These are phyloP conservation scores for Pyronema omphalodes DNA, from an alignment of 495 filamentous ascomycete species.

Conservation along the genomic window DNA sequence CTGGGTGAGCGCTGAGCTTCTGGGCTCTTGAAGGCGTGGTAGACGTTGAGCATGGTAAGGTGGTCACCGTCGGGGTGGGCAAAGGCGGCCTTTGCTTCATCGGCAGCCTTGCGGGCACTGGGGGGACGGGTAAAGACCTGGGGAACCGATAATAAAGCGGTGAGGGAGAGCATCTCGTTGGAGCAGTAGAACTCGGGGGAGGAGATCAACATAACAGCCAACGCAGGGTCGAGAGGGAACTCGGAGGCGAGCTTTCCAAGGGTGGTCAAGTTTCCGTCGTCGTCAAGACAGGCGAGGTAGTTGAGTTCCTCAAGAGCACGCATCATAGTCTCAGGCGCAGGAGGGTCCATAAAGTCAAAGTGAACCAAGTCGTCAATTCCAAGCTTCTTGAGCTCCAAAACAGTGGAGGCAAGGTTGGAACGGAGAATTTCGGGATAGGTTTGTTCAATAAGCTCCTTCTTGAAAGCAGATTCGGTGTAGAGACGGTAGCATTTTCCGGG, in stretches of 20 bases:
- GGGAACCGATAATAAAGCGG: conserved; percentile 81
- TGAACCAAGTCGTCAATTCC: conserved; percentile 92
- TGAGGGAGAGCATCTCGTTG: conserved; percentile 92
- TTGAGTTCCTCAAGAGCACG: conserved; percentile 94
- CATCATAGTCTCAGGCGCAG: conserved; percentile 97
- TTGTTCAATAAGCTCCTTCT: conserved; percentile 92
- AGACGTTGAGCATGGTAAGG: conserved; percentile 89
- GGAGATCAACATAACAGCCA: conserved; percentile 95
- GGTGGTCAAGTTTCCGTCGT: conserved; percentile 76
- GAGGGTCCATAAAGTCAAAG: conserved; percentile 97
- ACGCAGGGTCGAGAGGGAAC: conserved; percentile 84
- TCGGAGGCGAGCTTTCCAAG: conserved; percentile 81
- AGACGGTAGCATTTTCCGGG: conserved; percentile 96
- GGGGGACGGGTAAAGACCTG: conserved; percentile 85
- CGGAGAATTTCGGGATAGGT: conserved; percentile 91
- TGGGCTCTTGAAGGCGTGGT: conserved; percentile 80
- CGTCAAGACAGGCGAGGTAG: conserved; percentile 88
- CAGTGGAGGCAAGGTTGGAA: conserved; percentile 84
- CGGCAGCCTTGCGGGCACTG: conserved; percentile 68
- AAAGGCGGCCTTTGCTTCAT: conserved; percentile 93
- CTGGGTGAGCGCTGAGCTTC: conserved; percentile 55
- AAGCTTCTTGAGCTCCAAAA: conserved; percentile 92
- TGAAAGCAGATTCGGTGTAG: conserved; percentile 92
- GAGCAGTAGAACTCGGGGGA: conserved; percentile 98
- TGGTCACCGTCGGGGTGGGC: conserved; percentile 89